Base-by-base conservation (phyloP, 208 protist species). In the Crithidia sp. region DNA sequence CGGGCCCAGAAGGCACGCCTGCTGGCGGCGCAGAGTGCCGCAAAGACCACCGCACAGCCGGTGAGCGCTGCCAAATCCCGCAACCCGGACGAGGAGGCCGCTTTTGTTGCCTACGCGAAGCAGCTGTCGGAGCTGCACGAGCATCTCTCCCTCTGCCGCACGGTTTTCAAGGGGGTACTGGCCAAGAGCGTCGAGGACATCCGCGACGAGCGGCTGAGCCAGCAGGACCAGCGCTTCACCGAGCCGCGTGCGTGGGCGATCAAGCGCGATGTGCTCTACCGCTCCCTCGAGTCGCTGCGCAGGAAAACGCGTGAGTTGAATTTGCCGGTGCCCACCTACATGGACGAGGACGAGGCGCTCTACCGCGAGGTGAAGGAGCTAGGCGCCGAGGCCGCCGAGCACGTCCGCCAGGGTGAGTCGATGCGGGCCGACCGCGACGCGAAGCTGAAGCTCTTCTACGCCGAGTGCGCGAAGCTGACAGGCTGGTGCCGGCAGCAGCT, bases 401-500 rank as follows among this genome's bases (percentile, higher is more conserved):
- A 77, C 71, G 58, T 94, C n/a, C 63, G 60, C 10, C 63, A 77
- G 37, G 82, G 71, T 10, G 58, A 71, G 39, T 69, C 47, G 17
- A 68, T 73, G 71, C 81, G 75, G 45, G 71, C 69, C 36, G 64
- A 71, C 54, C 88, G 82, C 13, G 80, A 87, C 50, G 78, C 65
- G 28, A 70, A 75, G 45, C 70, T 93, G 65, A 68, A 79, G 50
- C 55, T 74, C 12, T 86, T 95, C 70, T 79, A 70, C 45, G 63
- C 40, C 3, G 83, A 96, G 66, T 88, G 86, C 79, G 74, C 70
- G n/a, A 83, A 86, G 55, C 84, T 97, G 40, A 82, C 82, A 40
- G 54, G 61, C 57, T 97, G 94, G 92, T 95, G 91, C 77, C 87
- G 87, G 2, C 85, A 96, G 85, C 91, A 97, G 79, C 81, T 87